These are phyloP conservation scores for Citrus australasica DNA, from an alignment of 345 rosid genomes.

Conservation along the genomic window DNA sequence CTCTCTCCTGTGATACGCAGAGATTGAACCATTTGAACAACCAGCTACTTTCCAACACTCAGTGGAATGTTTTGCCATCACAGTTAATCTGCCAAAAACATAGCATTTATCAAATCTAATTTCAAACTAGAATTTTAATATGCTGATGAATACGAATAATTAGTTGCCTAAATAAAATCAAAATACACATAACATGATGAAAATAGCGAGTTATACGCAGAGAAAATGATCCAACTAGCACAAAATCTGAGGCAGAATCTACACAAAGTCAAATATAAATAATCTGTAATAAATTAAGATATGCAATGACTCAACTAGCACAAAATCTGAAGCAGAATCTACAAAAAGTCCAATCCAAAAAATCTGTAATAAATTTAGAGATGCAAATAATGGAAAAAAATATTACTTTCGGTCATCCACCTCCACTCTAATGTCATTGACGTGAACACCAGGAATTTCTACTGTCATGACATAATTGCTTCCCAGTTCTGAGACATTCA, in stretches of 20 bases:
- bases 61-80: slow-evolving; percentile 45
- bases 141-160: no score
- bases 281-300: not conserved
- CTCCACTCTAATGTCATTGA: slow-evolving; percentile 72
- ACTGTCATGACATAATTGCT: slow-evolving; percentile 47
- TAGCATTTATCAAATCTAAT: slow-evolving; percentile 1
- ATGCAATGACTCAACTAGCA: not conserved
- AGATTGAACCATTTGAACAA: slow-evolving; percentile 22
- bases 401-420: slow-evolving; percentile 52
- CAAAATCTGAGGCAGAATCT: not conserved
- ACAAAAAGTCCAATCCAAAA: no score
- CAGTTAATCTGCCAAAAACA: slow-evolving; percentile 46
- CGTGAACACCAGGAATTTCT: slow-evolving; percentile 68
- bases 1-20: slow-evolving; percentile 52
- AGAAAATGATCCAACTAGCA: not conserved
- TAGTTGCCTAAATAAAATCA: not conserved
- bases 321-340: not conserved
- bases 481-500: slow-evolving; percentile 55
- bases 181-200: not conserved
- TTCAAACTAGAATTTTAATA: not conserved
- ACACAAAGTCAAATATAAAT: not conserved
- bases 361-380: not conserved
- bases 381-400: not conserved
- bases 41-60: slow-evolving; percentile 27
- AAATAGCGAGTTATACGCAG: not conserved